Evolutionary conservation across 306 rosid genomes (phyloP).

Genomic region (Abrus precatorius): DNA sequence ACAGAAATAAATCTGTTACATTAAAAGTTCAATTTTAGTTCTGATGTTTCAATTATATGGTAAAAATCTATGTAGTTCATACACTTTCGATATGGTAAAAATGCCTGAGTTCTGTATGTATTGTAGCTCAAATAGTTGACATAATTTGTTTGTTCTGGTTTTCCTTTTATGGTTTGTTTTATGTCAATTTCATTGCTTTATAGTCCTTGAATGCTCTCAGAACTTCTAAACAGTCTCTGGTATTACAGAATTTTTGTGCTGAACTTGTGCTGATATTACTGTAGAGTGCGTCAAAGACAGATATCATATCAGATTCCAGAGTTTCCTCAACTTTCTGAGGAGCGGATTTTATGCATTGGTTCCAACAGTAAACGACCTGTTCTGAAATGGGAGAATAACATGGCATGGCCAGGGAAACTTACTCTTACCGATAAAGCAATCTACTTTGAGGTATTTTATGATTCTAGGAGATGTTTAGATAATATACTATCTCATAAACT

Average conservation of each 20-base stretch:
- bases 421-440: constrained; percentile 90
- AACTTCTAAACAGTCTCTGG: constrained; percentile 19
- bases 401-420: constrained; percentile 98
- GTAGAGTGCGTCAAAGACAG: constrained; percentile 81
- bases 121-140: constrained; percentile 22
- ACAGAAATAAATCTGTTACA: constrained; percentile 13
- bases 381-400: constrained; percentile 92
- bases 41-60: constrained; percentile 22
- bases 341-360: constrained; percentile 83
- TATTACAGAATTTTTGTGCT: constrained; percentile 37
- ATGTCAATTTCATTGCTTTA: constrained; percentile 21
- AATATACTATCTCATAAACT: constrained; percentile 1
- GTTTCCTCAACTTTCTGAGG: constrained; percentile 66
- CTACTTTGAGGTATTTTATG: constrained; percentile 86
- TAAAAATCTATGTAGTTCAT: constrained; percentile 9
- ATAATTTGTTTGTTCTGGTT: constrained; percentile 6
- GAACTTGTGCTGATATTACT: constrained; percentile 52
- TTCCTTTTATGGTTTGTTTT: constrained; percentile 44
- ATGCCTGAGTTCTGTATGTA: constrained; percentile 11
- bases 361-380: constrained; percentile 87
- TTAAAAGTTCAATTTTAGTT: constrained; percentile 33
- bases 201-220: constrained; percentile 34
- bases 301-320: constrained; percentile 76
- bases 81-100: background rate
- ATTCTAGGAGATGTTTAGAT: constrained; percentile 40